Conservation (phyloP, 768 basidiomycete genomes). For the Lactarius trivialis region DNA sequence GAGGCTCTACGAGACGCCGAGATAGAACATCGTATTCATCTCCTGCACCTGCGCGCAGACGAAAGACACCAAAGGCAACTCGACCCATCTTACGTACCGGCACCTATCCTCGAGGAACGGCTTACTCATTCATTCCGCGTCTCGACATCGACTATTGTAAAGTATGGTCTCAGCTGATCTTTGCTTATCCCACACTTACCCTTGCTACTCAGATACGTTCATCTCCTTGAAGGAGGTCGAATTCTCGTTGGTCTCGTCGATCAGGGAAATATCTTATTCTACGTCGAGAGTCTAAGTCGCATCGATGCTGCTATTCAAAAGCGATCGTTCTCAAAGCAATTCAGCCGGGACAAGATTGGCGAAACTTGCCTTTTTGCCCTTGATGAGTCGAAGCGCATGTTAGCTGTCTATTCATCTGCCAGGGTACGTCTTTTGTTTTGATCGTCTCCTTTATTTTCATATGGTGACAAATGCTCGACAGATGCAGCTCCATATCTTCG, state of each 20-base stretch:
- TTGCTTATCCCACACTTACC: neutral
- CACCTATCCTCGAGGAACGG: neutral
- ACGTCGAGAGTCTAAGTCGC: conserved; percentile 6
- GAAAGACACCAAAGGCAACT: neutral
- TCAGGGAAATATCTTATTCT: conserved; percentile 10
- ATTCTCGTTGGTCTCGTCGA: conserved; percentile 14
- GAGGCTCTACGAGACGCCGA: neutral
- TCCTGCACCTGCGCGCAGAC: neutral
- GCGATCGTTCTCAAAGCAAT: neutral
- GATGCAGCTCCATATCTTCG: conserved; percentile 40
- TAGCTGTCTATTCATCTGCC: conserved; percentile 39
- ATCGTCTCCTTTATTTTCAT: neutral
- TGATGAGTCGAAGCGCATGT: conserved; percentile 46
- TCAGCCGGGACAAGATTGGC: conserved; percentile 45
- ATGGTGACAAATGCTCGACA: neutral
- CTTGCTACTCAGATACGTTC: conserved; percentile 7
- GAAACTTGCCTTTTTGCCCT: conserved; percentile 40
- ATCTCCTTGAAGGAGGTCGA: conserved; percentile 16
- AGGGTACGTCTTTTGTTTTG: conserved; percentile 30
- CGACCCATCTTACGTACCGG: neutral
- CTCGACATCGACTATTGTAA: neutral
- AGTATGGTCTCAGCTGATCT: neutral
- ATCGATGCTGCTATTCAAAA: conserved; percentile 8
- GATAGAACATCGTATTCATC: neutral
- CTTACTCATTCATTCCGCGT: conserved; percentile 9